Conservation (phyloP, 805 yeast species). For the Ogataea sp. region DNA sequence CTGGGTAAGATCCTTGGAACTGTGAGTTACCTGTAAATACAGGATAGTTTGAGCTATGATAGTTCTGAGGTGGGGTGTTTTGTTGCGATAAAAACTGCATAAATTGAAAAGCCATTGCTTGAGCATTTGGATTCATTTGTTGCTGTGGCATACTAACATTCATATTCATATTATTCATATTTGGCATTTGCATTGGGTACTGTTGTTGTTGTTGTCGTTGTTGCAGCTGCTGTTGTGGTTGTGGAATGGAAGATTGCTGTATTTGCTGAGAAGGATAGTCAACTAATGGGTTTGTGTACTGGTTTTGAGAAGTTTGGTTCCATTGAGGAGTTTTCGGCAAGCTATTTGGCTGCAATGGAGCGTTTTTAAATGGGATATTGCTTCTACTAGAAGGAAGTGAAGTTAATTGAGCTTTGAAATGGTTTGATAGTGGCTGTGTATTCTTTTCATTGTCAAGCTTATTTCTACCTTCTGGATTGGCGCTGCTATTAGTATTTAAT, state of each 20-base stretch:
- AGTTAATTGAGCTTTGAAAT: slow-evolving; percentile 13
- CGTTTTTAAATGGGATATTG: not conserved
- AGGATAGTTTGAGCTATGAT: not conserved
- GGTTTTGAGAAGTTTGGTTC: slow-evolving; percentile 6
- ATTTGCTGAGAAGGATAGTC: too few relatives aligned
- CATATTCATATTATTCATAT: slow-evolving; percentile 1
- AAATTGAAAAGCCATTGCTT: not conserved
- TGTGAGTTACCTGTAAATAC: not conserved
- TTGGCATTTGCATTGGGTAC: not conserved
- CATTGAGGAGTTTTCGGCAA: slow-evolving; percentile 2
- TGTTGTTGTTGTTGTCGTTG: not conserved
- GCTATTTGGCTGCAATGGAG: slow-evolving; percentile 7
- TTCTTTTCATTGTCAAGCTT: not conserved
- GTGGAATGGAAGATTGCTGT: too few relatives aligned
- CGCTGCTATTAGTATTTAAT: not conserved
- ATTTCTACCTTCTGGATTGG: not conserved
- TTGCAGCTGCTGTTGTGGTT: too few relatives aligned
- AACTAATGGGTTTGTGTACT: too few relatives aligned
- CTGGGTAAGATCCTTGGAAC: too few relatives aligned
- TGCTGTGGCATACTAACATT: too few relatives aligned
- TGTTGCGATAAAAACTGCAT: not conserved
- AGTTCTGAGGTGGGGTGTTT: slow-evolving; percentile 1
- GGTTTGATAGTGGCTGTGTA: not conserved
- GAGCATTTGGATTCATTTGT: not conserved
- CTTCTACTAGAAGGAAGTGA: slow-evolving; percentile 1